Evolutionary conservation across 2,329 filamentous ascomycete genomes (phyloP).

Genomic region (Berkeleyomyces basicola): DNA sequence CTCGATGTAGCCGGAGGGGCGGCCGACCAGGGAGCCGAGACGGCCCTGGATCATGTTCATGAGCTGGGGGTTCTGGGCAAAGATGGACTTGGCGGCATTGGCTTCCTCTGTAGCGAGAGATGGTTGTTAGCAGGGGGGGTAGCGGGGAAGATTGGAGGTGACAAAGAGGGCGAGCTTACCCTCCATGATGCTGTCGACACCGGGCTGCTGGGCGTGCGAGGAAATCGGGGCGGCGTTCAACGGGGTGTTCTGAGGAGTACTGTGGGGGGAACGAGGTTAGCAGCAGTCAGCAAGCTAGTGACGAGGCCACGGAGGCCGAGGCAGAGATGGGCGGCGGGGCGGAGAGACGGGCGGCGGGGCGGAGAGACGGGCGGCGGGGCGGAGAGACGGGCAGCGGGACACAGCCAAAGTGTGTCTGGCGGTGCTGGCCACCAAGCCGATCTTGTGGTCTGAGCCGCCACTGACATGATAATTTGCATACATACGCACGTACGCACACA

Average conservation of each 20-base stretch:
- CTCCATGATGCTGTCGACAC: conserved; percentile 90
- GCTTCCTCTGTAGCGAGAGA: conserved; percentile 53
- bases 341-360: too few relatives aligned
- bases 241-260: conserved; percentile 96
- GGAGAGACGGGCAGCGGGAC: too few relatives aligned
- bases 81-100: conserved; percentile 52
- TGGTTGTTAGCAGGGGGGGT: neutral
- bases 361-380: too few relatives aligned
- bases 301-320: neutral
- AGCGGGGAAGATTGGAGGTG: neutral
- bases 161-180: conserved; percentile 41
- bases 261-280: conserved; percentile 24
- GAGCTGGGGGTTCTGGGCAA: conserved; percentile 87
- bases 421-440: too few relatives aligned
- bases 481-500: neutral
- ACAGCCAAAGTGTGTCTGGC: too few relatives aligned
- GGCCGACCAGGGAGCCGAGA: conserved; percentile 80
- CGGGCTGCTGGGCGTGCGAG: conserved; percentile 89
- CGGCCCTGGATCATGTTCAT: conserved; percentile 97
- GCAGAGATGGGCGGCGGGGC: too few relatives aligned
- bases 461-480: neutral
- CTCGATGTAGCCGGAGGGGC: conserved; percentile 95
- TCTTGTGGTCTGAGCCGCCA: too few relatives aligned
- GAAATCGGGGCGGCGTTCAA: conserved; percentile 92
- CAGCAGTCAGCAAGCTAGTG: neutral